A percentile compares a stretch with the other conserved stretches of the same genome.
Evolutionary conservation across 768 basidiomycete species (phyloP).

Genomic region (Podaxis sp.): DNA sequence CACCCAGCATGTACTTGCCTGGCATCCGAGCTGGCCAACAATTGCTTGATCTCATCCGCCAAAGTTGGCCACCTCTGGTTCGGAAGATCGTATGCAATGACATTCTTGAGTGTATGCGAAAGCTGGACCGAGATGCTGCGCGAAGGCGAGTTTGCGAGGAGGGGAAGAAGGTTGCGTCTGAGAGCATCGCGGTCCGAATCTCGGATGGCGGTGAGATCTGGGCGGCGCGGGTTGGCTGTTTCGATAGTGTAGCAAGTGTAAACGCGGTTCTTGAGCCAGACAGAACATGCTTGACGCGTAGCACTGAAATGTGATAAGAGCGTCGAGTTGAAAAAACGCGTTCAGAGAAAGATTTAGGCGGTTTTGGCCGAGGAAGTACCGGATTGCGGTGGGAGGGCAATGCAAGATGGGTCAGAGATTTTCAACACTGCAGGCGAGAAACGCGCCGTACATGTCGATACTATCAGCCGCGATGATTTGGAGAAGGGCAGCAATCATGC

Average conservation of each 20-base stretch:
- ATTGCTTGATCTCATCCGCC: constrained; percentile 57
- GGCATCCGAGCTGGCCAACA: constrained; percentile 62
- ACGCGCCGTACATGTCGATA: constrained; percentile 68
- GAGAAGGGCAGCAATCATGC: constrained; percentile 77
- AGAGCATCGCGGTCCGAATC: constrained; percentile 70
- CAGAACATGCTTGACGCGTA: constrained; percentile 79
- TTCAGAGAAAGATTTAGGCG: neutral
- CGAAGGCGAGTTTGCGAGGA: constrained; percentile 66
- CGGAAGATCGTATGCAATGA: constrained; percentile 77
- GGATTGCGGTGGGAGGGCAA: neutral
- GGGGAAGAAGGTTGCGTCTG: constrained; percentile 58
- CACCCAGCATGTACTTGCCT: constrained; percentile 79
- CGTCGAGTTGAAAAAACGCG: neutral
- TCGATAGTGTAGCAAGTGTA: constrained; percentile 59
- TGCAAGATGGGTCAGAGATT: neutral
- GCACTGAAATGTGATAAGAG: constrained; percentile 37
- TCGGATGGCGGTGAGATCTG: constrained; percentile 61
- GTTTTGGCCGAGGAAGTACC: neutral
- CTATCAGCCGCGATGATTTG: constrained; percentile 80
- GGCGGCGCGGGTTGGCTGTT: constrained; percentile 30
- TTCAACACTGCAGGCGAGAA: constrained; percentile 10
- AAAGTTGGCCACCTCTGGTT: constrained; percentile 62
- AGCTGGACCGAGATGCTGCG: constrained; percentile 73
- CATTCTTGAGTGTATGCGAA: constrained; percentile 64
- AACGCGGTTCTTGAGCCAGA: constrained; percentile 91